Base-by-base conservation (phyloP, 2,329 filamentous ascomycete species). In the Cercospora nicotianae region DNA sequence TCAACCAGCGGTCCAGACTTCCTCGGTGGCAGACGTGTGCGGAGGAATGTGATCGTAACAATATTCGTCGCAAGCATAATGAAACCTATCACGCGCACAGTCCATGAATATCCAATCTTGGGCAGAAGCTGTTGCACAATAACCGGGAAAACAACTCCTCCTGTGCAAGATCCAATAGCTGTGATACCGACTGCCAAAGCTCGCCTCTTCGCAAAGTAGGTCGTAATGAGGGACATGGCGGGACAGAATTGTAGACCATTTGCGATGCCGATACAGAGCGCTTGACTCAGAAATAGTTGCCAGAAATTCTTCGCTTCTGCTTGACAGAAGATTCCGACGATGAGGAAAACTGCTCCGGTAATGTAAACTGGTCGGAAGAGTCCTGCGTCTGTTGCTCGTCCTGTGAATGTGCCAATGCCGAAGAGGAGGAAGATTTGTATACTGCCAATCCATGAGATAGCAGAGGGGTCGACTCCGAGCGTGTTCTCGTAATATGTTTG, bases 221-320 rank as follows among this genome's bases (percentile, higher is more conserved):
- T 90, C 9, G 88, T 85, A 1, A 91, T 79, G 1, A 90, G 84
- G 1, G 89, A 85, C 55, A 92, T 83, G 42, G 85, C 81, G 0
- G 90, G 87, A 60, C 87, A 86, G 77, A 90, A 91, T 3, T 91
- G 78, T 64, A 83, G 86, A 1, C 89, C 89, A 64, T 85, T 86
- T 0, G 87, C 89, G 7, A 86, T 67, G 8, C 85, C 85, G 36
- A 85, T 76, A 64, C 82, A 84, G 26, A 87, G 63, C 13, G 82
- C 85, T 69, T 87, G 85, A 0, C 82, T 79, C 13, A 87, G 80
- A 63, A 87, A 81, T 6, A 87, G 72, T 55, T 87, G 84, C 83
- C 84, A 87, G 71, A 83, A 84, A 59, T 81, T 72, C 0, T 78
- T 79, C 20, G 81, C 81, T n/a, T 86, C 75, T 70, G 83, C 84